phyloP scores from a whole-genome alignment of 768 basidiomycete genomes.

The Floccularia luteovirens region DNA sequence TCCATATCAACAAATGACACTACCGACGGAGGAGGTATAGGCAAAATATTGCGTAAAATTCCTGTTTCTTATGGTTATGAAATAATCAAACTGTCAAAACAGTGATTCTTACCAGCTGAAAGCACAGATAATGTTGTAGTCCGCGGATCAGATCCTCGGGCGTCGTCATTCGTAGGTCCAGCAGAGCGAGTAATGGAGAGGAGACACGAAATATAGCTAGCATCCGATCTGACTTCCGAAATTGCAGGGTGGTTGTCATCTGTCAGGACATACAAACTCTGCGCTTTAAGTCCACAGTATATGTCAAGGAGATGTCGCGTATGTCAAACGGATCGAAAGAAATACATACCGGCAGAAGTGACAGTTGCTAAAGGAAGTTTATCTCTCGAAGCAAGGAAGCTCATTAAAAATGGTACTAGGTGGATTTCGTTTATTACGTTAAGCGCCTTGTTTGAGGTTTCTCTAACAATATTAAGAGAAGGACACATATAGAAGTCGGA shows the following conservation, averaged over 20 bases:
- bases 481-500: not conserved
- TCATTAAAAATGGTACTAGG: constrained; percentile 80
- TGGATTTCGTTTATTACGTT: constrained; percentile 77
- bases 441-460: constrained; percentile 90
- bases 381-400: constrained; percentile 72
- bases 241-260: constrained; percentile 83
- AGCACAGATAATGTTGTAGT: constrained; percentile 53
- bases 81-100: not conserved
- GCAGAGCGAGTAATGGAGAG: constrained; percentile 47
- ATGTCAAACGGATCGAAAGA: not conserved
- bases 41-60: constrained; percentile 69
- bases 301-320: constrained; percentile 1
- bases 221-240: constrained; percentile 53
- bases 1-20: constrained; percentile 62
- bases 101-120: constrained; percentile 46
- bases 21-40: constrained; percentile 61
- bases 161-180: constrained; percentile 24
- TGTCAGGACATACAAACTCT: constrained; percentile 88
- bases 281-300: constrained; percentile 40
- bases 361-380: constrained; percentile 66
- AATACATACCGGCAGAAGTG: constrained; percentile 64
- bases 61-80: constrained; percentile 29
- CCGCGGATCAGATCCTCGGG: constrained; percentile 41
- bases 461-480: constrained; percentile 40
- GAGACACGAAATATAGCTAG: constrained; percentile 56